phyloP scores from a whole-genome alignment of 306 rosid species.

The Rubus idaeus region DNA sequence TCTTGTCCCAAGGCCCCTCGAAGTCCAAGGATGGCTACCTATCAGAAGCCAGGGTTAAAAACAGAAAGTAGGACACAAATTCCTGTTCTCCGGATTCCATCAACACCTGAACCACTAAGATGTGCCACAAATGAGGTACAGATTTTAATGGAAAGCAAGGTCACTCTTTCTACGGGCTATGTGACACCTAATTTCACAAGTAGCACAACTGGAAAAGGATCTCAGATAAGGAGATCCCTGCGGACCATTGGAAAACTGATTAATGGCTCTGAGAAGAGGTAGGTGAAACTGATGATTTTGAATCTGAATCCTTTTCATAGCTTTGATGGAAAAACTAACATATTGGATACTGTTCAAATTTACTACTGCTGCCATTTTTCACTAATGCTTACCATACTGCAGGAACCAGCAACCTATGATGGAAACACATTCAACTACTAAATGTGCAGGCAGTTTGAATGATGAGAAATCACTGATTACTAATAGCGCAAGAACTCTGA shows the following conservation, averaged over 20 bases:
- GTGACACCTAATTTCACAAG: conserved; percentile 42
- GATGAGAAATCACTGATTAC: conserved; percentile 47
- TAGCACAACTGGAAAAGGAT: conserved; percentile 70
- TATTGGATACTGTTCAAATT: neutral
- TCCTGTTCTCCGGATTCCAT: conserved; percentile 47
- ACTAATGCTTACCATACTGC: conserved; percentile 25
- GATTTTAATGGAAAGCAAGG: conserved; percentile 22
- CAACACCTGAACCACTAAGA: conserved; percentile 56
- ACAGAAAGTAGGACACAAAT: conserved; percentile 41
- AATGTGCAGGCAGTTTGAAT: conserved; percentile 26
- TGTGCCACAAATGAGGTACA: conserved; percentile 40
- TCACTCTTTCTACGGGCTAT: conserved; percentile 36
- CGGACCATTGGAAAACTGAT: conserved; percentile 90
- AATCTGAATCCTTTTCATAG: neutral
- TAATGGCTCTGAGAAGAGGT: conserved; percentile 86
- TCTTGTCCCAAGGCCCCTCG: conserved; percentile 39
- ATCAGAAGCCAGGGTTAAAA: conserved; percentile 47
- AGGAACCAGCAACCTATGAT: conserved; percentile 62
- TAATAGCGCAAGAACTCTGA: conserved; percentile 37
- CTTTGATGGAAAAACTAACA: neutral
- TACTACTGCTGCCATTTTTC: neutral
- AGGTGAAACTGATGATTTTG: conserved; percentile 3
- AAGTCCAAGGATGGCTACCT: conserved; percentile 47
- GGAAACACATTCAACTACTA: conserved; percentile 51
- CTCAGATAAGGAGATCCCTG: conserved; percentile 77